Evolutionary conservation across 2,329 filamentous ascomycete genomes (phyloP).

Genomic region (Pseudogymnoascus sp.): DNA sequence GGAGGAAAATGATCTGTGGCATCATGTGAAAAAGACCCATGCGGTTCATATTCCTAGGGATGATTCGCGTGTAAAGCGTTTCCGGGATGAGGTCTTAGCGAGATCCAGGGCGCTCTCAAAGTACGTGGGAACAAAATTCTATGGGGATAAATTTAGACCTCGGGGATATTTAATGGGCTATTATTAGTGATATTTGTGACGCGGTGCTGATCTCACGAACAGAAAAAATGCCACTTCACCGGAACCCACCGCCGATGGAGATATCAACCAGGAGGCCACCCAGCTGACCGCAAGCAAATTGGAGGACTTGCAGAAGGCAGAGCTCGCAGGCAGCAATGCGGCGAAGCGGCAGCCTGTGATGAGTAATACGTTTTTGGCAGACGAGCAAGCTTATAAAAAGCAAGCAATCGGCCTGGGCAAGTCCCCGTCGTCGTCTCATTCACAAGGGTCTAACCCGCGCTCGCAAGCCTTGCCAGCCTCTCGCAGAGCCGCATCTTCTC

Average conservation of each 20-base stretch:
- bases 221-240: neutral
- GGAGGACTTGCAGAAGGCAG: neutral
- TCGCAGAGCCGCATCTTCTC: neutral
- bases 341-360: neutral
- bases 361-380: neutral
- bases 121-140: neutral
- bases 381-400: slow-evolving; percentile 3
- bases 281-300: neutral
- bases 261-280: neutral
- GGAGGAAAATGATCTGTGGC: neutral
- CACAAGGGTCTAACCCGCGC: neutral
- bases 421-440: neutral
- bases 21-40: neutral
- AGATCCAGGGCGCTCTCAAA: neutral
- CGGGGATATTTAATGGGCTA: neutral
- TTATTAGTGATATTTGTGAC: neutral
- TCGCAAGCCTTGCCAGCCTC: neutral
- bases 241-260: neutral
- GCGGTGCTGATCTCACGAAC: neutral
- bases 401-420: neutral
- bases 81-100: slow-evolving; percentile 3
- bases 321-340: neutral
- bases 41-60: neutral
- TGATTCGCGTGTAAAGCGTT: neutral
- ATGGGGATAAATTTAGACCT: neutral